These are phyloP conservation scores for Wallemia hederae DNA, from an alignment of 1,284 basidiomycete species.

Conservation along the genomic window DNA sequence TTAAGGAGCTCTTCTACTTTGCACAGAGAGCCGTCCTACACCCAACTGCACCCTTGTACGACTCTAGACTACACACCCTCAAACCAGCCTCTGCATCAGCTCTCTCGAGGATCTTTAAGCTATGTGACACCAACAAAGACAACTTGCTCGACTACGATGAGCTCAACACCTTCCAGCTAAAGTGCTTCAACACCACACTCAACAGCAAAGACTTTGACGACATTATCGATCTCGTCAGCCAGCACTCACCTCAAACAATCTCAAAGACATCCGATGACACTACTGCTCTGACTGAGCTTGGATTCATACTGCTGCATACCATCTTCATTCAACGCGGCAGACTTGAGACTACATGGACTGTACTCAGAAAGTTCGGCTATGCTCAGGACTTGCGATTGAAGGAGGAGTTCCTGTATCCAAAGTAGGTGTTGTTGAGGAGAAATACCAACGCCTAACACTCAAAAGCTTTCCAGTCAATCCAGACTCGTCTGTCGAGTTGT, in stretches of 20 bases:
- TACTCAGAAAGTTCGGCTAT: slow-evolving; percentile 79
- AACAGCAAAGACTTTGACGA: slow-evolving; percentile 78
- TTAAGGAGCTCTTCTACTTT: slow-evolving; percentile 97
- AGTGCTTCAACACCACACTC: slow-evolving; percentile 78
- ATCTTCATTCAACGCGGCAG: slow-evolving; percentile 90
- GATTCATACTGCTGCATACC: slow-evolving; percentile 83
- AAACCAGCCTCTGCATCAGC: slow-evolving; percentile 79
- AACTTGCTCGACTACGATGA: slow-evolving; percentile 66
- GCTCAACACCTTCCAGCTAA: slow-evolving; percentile 88
- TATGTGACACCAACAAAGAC: slow-evolving; percentile 86
- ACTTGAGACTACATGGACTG: slow-evolving; percentile 93
- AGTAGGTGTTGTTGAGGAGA: slow-evolving; percentile 22
- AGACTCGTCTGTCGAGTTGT: slow-evolving; percentile 84
- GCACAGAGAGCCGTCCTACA: slow-evolving; percentile 94
- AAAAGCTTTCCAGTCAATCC: not conserved
- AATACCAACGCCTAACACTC: not conserved
- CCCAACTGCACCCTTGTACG: slow-evolving; percentile 87
- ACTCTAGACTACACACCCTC: slow-evolving; percentile 60
- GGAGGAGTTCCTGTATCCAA: slow-evolving; percentile 61
- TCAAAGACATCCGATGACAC: slow-evolving; percentile 12
- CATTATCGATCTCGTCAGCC: slow-evolving; percentile 55
- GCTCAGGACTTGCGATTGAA: slow-evolving; percentile 70
- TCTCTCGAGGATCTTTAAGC: slow-evolving; percentile 72
- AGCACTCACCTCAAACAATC: slow-evolving; percentile 19
- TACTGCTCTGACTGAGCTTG: slow-evolving; percentile 60